Base-by-base conservation (phyloP, 345 rosid species). In the Laguncularia racemosa region DNA sequence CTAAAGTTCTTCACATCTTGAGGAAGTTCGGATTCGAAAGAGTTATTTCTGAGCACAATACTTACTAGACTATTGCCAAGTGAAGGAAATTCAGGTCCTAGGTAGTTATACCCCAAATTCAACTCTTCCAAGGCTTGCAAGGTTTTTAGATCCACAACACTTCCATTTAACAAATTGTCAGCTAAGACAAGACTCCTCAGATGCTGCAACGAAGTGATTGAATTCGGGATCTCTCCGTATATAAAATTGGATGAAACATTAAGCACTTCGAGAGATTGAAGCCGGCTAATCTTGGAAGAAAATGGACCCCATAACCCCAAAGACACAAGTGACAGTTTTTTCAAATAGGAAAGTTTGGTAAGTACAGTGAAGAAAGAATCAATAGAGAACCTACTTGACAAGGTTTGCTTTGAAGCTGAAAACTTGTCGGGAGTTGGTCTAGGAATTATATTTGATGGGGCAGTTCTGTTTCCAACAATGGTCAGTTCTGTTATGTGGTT, bases 271-370 rank as follows among this genome's bases (percentile, higher is more conserved):
- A 92, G 91, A 1, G 84, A 77, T 60, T 63, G 48, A 56, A 89
- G 52, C 57, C 89, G 77, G 67, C 65, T 60, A 67, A 76, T 60
- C 43, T 86, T 79, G 16, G 78, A 62, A 58, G 97, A 84, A 9
- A 92, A 68, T 8, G 80, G 75, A 63, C 98, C 95, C 84, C 93
- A 77, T 20, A 92, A 64, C 12, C 95, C 98, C 20, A 89, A 68
- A 1, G 93, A 86, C 46, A 86, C 79, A 13, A 92, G 79, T 3
- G 93, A 84, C 57, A 92, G 47, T 14, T 69, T 68, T 60, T 76
- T 72, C 78, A 92, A 73, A 52, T 57, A 62, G 13, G 97, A 65
- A 65, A 92, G 82, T 74, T 73, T 79, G 54, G 89, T 78, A 12
- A 92, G 78, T 48, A 65, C 73, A 33, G 91, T 81, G 74, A 89